Percentiles rank a stretch among this genome's conserved stretches.
Conservation (phyloP, 306 rosid species). For the Cicer cuneatum region DNA sequence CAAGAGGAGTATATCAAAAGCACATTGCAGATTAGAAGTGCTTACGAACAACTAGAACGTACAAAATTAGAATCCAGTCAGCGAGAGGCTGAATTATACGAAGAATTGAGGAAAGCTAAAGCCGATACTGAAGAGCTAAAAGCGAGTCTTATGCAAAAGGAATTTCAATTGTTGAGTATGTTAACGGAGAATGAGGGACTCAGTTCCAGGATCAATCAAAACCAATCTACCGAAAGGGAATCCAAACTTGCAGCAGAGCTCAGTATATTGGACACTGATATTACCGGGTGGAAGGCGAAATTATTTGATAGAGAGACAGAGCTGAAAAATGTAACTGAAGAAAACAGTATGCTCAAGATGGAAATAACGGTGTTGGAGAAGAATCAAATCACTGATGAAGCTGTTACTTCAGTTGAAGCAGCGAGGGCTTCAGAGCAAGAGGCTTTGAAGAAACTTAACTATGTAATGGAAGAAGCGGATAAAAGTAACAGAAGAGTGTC, state of each 20-base stretch:
- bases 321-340: conserved; percentile 61
- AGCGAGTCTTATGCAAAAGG: conserved; percentile 59
- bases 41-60: conserved; percentile 69
- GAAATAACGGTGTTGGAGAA: conserved; percentile 61
- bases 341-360: conserved; percentile 61
- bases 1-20: conserved; percentile 82
- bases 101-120: conserved; percentile 58
- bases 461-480: conserved; percentile 67
- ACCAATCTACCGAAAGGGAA: conserved; percentile 47
- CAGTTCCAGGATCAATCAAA: conserved; percentile 43
- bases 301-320: conserved; percentile 65
- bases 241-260: conserved; percentile 55
- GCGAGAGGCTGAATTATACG: conserved; percentile 59
- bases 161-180: conserved; percentile 55
- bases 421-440: conserved; percentile 71
- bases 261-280: conserved; percentile 55
- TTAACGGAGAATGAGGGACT: conserved; percentile 55
- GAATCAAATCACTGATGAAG: conserved; percentile 48
- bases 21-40: conserved; percentile 80
- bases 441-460: conserved; percentile 66
- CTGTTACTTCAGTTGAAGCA: conserved; percentile 55
- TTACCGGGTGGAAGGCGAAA: conserved; percentile 60
- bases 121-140: conserved; percentile 62
- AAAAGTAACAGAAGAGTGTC: conserved; percentile 62
- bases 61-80: conserved; percentile 60